Percentiles rank a stretch among this genome's conserved stretches.
phyloP scores from a whole-genome alignment of 1,139 yeast genomes.

The Suhomyces kunorum region DNA sequence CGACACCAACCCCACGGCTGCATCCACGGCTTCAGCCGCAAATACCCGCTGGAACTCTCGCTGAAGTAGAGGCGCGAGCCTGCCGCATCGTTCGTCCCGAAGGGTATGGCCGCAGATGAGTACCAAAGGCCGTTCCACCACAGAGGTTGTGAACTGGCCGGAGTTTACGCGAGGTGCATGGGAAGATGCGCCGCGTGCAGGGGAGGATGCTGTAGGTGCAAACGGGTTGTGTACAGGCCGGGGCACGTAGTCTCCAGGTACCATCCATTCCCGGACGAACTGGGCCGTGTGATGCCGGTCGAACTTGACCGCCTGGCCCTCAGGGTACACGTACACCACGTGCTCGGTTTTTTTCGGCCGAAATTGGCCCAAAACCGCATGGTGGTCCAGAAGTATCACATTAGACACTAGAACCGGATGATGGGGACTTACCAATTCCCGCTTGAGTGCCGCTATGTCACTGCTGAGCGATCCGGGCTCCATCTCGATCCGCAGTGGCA shows the following conservation, averaged over 20 bases:
- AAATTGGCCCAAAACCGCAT: constrained; percentile 1
- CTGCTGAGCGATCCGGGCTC: constrained; percentile 45
- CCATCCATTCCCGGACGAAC: constrained; percentile 47
- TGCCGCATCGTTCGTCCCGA: constrained; percentile 69
- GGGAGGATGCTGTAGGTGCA: constrained; percentile 1
- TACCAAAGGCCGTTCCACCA: constrained; percentile 29
- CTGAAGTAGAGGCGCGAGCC: constrained; percentile 55
- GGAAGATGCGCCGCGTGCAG: neutral
- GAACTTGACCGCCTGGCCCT: constrained; percentile 43
- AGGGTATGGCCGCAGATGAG: constrained; percentile 67
- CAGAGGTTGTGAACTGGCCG: neutral
- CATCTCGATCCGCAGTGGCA: constrained; percentile 62
- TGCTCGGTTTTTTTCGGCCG: constrained; percentile 18
- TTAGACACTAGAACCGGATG: constrained; percentile 58
- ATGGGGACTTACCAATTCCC: constrained; percentile 36
- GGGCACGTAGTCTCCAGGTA: constrained; percentile 27
- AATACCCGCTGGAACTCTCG: constrained; percentile 52
- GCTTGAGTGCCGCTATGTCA: constrained; percentile 32
- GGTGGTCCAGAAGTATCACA: constrained; percentile 19
- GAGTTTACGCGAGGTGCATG: neutral
- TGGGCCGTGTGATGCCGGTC: constrained; percentile 31
- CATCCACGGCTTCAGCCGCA: constrained; percentile 23
- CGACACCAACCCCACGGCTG: constrained; percentile 57
- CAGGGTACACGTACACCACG: constrained; percentile 56
- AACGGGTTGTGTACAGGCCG: constrained; percentile 38